A percentile compares a stretch with the other conserved stretches of the same genome.
These are phyloP conservation scores for Fusarium agapanthi DNA, from an alignment of 2,329 filamentous ascomycete species.

Conservation along the genomic window DNA sequence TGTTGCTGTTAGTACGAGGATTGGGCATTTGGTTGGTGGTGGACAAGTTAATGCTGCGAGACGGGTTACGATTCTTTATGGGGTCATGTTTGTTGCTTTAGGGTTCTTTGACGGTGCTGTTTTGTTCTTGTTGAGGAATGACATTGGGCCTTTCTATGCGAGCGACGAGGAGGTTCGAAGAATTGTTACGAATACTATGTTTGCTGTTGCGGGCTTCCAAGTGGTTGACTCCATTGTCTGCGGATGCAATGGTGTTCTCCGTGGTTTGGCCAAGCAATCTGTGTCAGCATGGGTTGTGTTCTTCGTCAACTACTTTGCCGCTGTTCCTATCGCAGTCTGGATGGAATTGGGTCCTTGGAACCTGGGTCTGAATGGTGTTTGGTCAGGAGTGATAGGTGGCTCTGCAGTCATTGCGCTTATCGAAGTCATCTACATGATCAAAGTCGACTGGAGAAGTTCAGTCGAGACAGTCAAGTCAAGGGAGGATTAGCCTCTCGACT, in stretches of 20 bases:
- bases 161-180: conserved; percentile 1
- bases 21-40: conserved; percentile 22
- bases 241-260: conserved; percentile 24
- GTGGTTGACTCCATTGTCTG: conserved; percentile 16
- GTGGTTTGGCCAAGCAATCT: conserved; percentile 19
- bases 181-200: conserved; percentile 6
- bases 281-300: conserved; percentile 27
- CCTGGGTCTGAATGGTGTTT: conserved; percentile 17
- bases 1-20: conserved; percentile 43
- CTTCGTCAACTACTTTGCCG: conserved; percentile 25
- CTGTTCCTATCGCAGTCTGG: conserved; percentile 25
- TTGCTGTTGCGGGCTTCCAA: conserved; percentile 14
- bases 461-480: conserved; percentile 10
- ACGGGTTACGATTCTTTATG: conserved; percentile 13
- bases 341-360: conserved; percentile 8
- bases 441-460: conserved; percentile 18
- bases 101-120: conserved; percentile 11
- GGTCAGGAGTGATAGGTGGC: conserved; percentile 23
- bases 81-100: conserved; percentile 7
- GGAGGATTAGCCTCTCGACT: conserved; percentile 1
- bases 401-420: background rate
- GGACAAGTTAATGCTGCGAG: conserved; percentile 9
- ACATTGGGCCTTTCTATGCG: conserved; percentile 18
- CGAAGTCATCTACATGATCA: conserved; percentile 21
- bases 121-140: conserved; percentile 3